phyloP scores from a whole-genome alignment of 805 yeast genomes.

The Komagataella pseudopastoris region DNA sequence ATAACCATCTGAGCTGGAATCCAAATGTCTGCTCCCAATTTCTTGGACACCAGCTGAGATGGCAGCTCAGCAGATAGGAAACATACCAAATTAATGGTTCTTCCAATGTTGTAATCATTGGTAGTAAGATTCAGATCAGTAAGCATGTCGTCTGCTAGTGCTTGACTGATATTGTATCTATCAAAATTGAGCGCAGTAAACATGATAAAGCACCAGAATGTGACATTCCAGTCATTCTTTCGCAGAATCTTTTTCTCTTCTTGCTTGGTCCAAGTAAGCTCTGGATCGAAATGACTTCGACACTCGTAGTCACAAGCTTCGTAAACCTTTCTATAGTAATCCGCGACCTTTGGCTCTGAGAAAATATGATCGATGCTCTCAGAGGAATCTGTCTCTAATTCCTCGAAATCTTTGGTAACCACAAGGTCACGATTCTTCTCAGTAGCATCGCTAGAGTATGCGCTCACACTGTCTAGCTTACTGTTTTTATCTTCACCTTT shows the following conservation, averaged over 20 bases:
- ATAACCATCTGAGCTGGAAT: conserved; percentile 41
- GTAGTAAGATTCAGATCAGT: conserved; percentile 39
- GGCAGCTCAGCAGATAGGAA: conserved; percentile 51
- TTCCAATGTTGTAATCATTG: conserved; percentile 45
- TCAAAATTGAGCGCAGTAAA: conserved; percentile 47
- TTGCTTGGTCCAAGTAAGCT: conserved; percentile 35
- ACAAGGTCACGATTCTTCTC: neutral
- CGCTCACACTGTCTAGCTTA: neutral
- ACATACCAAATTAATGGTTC: conserved; percentile 35
- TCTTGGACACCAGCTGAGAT: conserved; percentile 51
- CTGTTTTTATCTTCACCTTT: neutral
- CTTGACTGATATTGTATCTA: conserved; percentile 42
- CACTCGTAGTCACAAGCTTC: conserved; percentile 41
- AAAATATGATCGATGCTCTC: conserved; percentile 19
- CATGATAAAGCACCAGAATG: conserved; percentile 45
- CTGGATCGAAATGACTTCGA: conserved; percentile 40
- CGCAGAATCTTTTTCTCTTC: conserved; percentile 36
- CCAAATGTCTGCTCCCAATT: conserved; percentile 49
- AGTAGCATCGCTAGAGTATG: neutral
- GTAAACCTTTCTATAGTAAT: conserved; percentile 29
- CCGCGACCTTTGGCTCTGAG: conserved; percentile 31
- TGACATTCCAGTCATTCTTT: conserved; percentile 42
- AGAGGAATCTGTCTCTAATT: neutral
- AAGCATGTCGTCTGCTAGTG: conserved; percentile 41
- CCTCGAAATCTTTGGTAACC: neutral